Base-by-base conservation (phyloP, 805 yeast genomes). In the Metschnikowia kunwiensis region DNA sequence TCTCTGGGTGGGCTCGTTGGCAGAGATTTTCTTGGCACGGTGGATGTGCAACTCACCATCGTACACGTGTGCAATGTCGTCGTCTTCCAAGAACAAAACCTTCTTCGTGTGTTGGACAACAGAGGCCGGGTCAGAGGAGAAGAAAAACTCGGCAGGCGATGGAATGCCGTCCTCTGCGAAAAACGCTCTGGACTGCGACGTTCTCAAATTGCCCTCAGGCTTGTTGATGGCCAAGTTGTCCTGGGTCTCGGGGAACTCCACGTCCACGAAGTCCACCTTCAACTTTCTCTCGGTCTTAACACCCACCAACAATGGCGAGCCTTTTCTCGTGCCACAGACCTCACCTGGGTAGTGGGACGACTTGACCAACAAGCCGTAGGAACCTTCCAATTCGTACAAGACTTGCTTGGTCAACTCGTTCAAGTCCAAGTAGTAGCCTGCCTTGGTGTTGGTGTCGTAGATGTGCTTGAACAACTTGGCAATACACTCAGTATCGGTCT, bases 11-110 rank as follows among this genome's bases (percentile, higher is more conserved):
- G 96, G 81, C 57, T 84, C 89, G 51, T 86, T 88, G 14, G 81
- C 87, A 26, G 53, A 54, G 47, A 80, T 85, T 58, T 82, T 84
- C 58, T 86, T 80, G 37, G 95, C 95, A 65, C 99, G 84, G 70
- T 93, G 99, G 47, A 93, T 93, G 65, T 93, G 99, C 61, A 93
- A 75, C 70, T 93, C 97, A 63, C 99, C 99, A 58, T 88, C 95
- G 63, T 84, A 88, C 50, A 93, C 88, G 63, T 93, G 99, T 25
- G 97, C 99, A 63, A 93, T 88, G 67, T 93, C 99, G 59, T 93
- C 97, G 65, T 93, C 99, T 69, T 93, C 97, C 57, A 93, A 75
- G 67, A 86, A 91, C 54, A 93, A 74, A 20, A 93, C 98, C 68
- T 93, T 93, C 69, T 89, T 93, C 54, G 99, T 93, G 70, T 93